Base-by-base conservation (phyloP, 225 moss, liverwort and hornwort species). In the Marchantia polymorpha region DNA sequence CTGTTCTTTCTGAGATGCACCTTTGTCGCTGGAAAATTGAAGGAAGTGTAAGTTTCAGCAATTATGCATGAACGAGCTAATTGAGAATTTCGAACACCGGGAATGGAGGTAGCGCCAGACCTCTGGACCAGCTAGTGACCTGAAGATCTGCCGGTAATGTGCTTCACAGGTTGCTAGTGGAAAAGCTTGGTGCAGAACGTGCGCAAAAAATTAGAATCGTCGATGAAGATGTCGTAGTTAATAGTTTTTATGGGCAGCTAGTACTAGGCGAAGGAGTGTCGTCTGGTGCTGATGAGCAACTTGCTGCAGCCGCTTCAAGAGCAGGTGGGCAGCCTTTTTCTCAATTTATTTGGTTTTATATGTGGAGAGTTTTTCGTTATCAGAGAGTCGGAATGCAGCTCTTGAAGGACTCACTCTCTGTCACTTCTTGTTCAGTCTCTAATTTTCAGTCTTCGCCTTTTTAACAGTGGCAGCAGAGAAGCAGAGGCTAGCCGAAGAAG, bases 191-290 rank as follows among this genome's bases (percentile, higher is more conserved):
- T 64, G 72, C 79, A 64, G 89, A 92, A 77, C 93, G 92, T 66
- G 79, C 82, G 22, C 87, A 84, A 75, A 75, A 80, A 49, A 83
- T 97, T 76, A 91, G 53, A 79, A 82, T 97, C 52, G 89, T 97
- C 14, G 93, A 91, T 49, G 89, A 90, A 81, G 80, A 83, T 78
- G 93, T 92, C 78, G 97, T 97, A 80, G 81, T 88, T 78, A 91
- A 80, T 77, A 97, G 97, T 81, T 39, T 85, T n/a, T 97, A 94
- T 54, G 97, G 94, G 55, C 94, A 97, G 89, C 79, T 97, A 83
- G 91, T 88, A 69, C 79, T 97, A 75, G 94, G 97, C 71, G 90
- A 86, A 82, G 97, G 97, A 88, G 85, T 81, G 65, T 69, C 86
- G 63, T 81, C 83, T 59, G 86, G 82, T 81, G 81, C 91, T 81